Base-by-base conservation (phyloP, 164 flowering plant genomes). In the Paratinospora sagittata region DNA sequence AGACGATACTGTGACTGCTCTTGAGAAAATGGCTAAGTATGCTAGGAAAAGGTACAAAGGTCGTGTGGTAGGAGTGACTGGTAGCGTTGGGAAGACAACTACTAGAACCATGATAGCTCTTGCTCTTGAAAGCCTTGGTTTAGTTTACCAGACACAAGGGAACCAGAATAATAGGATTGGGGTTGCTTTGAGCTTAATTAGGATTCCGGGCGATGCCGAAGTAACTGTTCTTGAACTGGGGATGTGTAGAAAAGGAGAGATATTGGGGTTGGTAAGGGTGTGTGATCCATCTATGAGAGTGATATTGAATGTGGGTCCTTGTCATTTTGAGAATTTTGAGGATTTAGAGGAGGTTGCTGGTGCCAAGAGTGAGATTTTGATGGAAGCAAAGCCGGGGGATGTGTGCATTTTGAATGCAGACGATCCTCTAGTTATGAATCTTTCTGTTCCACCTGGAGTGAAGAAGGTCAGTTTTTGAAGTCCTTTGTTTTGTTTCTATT, bases 81-180 rank as follows among this genome's bases (percentile, higher is more conserved):
- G 81, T 10, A 75, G 79, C 67, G 82, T 75, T 13, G 85, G 82
- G 6, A 82, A 82, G 72, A 82, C 81, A 8, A 82, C 78, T 45
- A 74, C 85, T 16, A 77, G 77, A 57, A 68, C 73, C 12, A 82
- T 80, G 85, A 76, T 78, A 6, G 79, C 82, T 2, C 70, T 78
- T n/a, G 81, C 73, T 55, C 81, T 82, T 8, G 60, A 78, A 66
- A 77, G 74, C 69, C 49, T 80, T 55, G 81, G 77, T 1, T 19
- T 4, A 30, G 79, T 82, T 70, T 65, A 77, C 65, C 75, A 82
- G 55, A 82, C 78, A 45, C 30, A 21, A 11, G 82, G 72, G 65
- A 81, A 79, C 60, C 68, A 69, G 72, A 81, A 81, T 55, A 81
- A 77, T 70, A 21, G 8, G 19, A 73, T 81, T 61, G 84, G 82